Conservation (phyloP, 345 rosid species). For the Litchi chinensis region DNA sequence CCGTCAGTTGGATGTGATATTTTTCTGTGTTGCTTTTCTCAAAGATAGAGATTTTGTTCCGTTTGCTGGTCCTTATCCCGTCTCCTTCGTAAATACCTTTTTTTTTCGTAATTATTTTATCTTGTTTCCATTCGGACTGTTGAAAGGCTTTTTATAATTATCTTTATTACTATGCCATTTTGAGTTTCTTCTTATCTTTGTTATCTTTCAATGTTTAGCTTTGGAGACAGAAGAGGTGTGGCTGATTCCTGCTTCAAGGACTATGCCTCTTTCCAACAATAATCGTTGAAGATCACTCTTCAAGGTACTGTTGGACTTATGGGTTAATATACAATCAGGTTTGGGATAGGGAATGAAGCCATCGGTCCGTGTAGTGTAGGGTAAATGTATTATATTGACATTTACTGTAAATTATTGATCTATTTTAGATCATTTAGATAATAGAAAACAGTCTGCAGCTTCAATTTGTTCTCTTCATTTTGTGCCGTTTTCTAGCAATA, state of each 20-base stretch:
- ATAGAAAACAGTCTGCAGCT: constrained; percentile 27
- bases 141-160: not conserved
- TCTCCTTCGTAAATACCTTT: not conserved
- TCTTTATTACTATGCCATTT: not conserved
- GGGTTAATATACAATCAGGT: constrained; percentile 29
- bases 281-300: constrained; percentile 16
- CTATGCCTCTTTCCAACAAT: constrained; percentile 25
- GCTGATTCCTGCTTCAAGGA: constrained; percentile 28
- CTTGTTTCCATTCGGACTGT: not conserved
- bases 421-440: constrained; percentile 29
- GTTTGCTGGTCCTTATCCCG: not conserved
- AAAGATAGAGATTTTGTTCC: not conserved
- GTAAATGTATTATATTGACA: constrained; percentile 36
- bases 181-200: not conserved
- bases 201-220: constrained; percentile 23
- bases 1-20: not conserved
- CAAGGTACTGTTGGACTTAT: constrained; percentile 30
- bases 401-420: constrained; percentile 37
- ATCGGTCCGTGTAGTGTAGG: constrained; percentile 55
- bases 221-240: constrained; percentile 24
- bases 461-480: constrained; percentile 8
- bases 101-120: not conserved
- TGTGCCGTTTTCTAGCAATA: constrained; percentile 1
- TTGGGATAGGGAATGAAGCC: constrained; percentile 59
- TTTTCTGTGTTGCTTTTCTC: not conserved